Evolutionary conservation across 1,284 basidiomycete genomes (phyloP).

Genomic region (Mycena citricolor): DNA sequence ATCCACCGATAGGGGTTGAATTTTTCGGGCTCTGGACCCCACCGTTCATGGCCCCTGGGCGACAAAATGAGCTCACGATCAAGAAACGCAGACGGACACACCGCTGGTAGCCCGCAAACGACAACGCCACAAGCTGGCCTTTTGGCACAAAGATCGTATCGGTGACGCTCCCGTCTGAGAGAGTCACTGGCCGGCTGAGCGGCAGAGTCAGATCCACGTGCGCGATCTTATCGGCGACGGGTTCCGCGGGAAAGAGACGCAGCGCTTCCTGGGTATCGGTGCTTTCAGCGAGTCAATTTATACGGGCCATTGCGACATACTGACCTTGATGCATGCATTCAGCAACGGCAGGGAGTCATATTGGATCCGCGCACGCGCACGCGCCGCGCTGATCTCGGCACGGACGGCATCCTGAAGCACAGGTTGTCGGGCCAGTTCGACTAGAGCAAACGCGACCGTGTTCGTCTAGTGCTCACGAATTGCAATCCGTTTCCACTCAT

Average conservation of each 20-base stretch:
- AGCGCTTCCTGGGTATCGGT: slow-evolving; percentile 10
- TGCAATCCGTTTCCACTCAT: too few species aligned
- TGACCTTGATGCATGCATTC: slow-evolving; percentile 14
- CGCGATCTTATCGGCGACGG: slow-evolving; percentile 2
- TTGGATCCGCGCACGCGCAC: background rate
- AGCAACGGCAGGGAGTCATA: slow-evolving; percentile 11
- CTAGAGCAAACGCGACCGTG: background rate
- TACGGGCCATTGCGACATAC: too few species aligned
- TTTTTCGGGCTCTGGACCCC: slow-evolving; percentile 4
- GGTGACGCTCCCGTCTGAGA: background rate
- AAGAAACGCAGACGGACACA: background rate
- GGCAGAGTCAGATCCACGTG: slow-evolving; percentile 3
- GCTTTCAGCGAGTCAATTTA: slow-evolving; percentile 7
- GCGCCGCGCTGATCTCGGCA: slow-evolving; percentile 6
- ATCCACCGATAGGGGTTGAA: slow-evolving; percentile 9
- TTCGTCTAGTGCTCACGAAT: too few species aligned
- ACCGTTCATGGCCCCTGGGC: slow-evolving; percentile 10
- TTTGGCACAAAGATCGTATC: slow-evolving; percentile 3
- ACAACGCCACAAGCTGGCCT: slow-evolving; percentile 4
- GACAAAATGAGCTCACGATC: background rate
- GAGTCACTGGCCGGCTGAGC: background rate
- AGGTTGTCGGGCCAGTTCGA: slow-evolving; percentile 9
- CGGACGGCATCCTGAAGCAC: slow-evolving; percentile 6
- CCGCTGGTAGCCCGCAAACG: slow-evolving; percentile 8
- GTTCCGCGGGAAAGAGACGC: slow-evolving; percentile 2